Percentiles rank a stretch among this genome's conserved stretches.
Conservation (phyloP, 495 filamentous ascomycete species). For the Podospora australis region DNA sequence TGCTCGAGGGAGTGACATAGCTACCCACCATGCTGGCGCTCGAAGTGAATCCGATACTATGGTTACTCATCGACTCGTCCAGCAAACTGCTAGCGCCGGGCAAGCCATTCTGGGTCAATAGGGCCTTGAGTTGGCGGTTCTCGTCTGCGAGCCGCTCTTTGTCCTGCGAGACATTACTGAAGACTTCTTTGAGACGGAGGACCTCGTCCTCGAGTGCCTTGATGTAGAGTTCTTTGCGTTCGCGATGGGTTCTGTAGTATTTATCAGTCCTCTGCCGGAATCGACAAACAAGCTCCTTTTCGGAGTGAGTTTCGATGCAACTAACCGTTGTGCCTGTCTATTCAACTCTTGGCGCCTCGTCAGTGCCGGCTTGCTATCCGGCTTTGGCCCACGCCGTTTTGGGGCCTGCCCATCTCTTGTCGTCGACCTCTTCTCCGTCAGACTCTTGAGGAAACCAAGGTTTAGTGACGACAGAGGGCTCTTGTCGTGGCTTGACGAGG, state of each 20-base stretch:
- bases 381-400: conserved; percentile 90
- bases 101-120: conserved; percentile 67
- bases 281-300: no score
- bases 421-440: conserved; percentile 57
- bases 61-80: conserved; percentile 41
- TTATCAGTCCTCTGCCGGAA: no score
- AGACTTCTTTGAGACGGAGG: conserved; percentile 60
- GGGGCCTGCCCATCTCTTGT: conserved; percentile 70
- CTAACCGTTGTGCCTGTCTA: conserved; percentile 88
- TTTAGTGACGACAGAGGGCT: conserved; percentile 48
- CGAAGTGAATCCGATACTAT: conserved; percentile 43
- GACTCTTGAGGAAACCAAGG: conserved; percentile 50
- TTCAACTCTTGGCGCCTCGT: conserved; percentile 94
- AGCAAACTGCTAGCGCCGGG: conserved; percentile 31
- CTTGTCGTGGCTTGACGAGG: conserved; percentile 34
- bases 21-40: conserved; percentile 54
- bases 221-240: conserved; percentile 94
- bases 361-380: conserved; percentile 89
- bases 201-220: conserved; percentile 88
- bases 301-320: background rate
- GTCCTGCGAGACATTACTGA: conserved; percentile 54
- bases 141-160: conserved; percentile 63
- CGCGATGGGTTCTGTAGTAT: conserved; percentile 70
- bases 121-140: conserved; percentile 67
- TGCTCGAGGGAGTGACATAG: conserved; percentile 31